Evolutionary conservation across 345 rosid genomes (phyloP), one percentile per base, ranked within the genome.

Genomic region (Corchorus olitorius): DNA sequence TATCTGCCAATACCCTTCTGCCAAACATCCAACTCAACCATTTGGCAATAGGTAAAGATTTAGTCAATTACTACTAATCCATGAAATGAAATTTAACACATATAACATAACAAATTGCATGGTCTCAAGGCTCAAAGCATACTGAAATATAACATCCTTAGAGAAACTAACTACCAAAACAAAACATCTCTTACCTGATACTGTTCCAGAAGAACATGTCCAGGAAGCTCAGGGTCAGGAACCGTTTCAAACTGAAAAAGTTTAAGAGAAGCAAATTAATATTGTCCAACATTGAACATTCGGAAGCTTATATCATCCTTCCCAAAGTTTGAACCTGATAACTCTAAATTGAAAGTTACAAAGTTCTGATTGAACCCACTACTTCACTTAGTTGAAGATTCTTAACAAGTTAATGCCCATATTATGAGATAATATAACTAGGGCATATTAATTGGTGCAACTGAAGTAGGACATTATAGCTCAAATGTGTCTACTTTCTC

Each of bases 151-250:
- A 64, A 15, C 54, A 39, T 63, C 41, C 60, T 49, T 19, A 45
- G 41, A 58, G 50, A 60, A 46, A 58, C 19, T 43, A 14, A n/a
- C n/a, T n/a, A n/a, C 35, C 27, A 68, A 56, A 55, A 6, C 20
- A 48, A 19, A 55, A 45, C 64, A 53, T 35, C 5, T 17, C 70
- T n/a, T 79, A 93, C 99, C 94, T 95, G 97, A 89, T 87, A 92
- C 78, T 95, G 99, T 83, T 95, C 99, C 65, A 95, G 87, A 70
- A 93, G 88, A 78, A 90, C 87, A 70, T 93, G 97, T 70, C 97
- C 99, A 60, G 98, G 98, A 85, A 95, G 98, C 78, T 95, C 99
- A 53, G 99, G 98, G 73, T 95, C 99, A 15, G 92, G 81, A 58
- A 75, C 78, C 61, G 83, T 78, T 83, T 89, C 94, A 85, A 92